Evolutionary conservation across 2,329 filamentous ascomycete genomes (phyloP), one percentile per base, ranked within the genome.

Genomic region (Neophaeococcomyces mojaviensis): DNA sequence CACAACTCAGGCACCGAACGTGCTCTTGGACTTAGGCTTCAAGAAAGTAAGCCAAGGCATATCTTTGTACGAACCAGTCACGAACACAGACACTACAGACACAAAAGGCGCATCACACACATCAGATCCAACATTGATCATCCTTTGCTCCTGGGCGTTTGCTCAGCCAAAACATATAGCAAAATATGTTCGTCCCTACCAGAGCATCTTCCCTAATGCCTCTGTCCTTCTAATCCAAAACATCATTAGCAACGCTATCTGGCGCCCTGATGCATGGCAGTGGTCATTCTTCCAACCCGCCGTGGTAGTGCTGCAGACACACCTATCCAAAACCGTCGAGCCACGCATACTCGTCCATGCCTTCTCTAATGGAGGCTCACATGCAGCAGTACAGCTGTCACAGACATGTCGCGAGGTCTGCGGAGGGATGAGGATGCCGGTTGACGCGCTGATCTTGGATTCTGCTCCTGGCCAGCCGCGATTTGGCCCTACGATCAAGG

Each of bases 311-410:
- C 51, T 76, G 36, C 62, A 61, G 20, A 61, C 59, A 1, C 48
- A 64, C 10, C 30, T 59, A 45, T 15, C 59, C 55, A 22, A 42
- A 30, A 39, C 34, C 16, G 15, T 49, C 16, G 43, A 45, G 30
- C 64, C 64, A 9, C 59, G 61, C 26, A 59, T 76, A 13, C 62
- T 77, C 2, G 55, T 73, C 10, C 74, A 77, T 52, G 49, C 68
- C 28, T 76, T 77, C 55, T 77, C 74, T 32, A 77, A 78, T 51
- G 74, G 74, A 44, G 75, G 74, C 38, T 63, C 68, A 19, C 64
- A 65, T 43, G 67, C 67, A 26, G 65, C 71, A 15, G 59, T 59
- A 26, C 60, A 63, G 31, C 55, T 73, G 15, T 68, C 68, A 44
- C 51, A 59, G 22, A 54, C 61, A 10, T 70, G 53, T 35, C 40